Evolutionary conservation across 768 basidiomycete genomes (phyloP), one percentile per base, ranked within the genome.

Genomic region (Lactarius trivialis): DNA sequence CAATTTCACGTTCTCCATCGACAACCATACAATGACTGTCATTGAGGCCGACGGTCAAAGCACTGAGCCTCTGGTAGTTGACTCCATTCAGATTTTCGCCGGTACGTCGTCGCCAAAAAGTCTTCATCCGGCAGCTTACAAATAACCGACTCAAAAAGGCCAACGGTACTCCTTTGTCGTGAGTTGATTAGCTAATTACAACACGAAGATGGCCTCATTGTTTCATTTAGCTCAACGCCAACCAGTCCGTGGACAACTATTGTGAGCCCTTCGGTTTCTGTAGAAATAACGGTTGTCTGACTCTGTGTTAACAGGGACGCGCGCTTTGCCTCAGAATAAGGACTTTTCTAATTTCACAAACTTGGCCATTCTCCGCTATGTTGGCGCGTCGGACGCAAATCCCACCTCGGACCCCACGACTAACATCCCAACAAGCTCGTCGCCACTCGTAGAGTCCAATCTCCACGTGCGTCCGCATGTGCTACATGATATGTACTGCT

Each of bases 91-190:
- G 32, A 68, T 69, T 26, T 67, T 69, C 6, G 58, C 64, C 0
- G 63, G 63, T 64, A 39, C 19, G 57, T 11, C 12, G 21, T 39
- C 37, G 39, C 19, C 32, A 24, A 26, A 37, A 37, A 12, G 24
- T 14, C 7, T 15, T 3, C 15, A 17, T 21, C 15, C 4, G 1
- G 7, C 9, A 24, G 9, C 57, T 54, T 17, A 39, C 11, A 8
- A 26, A 12, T 34, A 9, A 4, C 14, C 24, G 2, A 52, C 14
- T 28, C 8, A 30, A 15, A 39, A 58, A 57, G 61, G 8, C n/a
- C 68, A 69, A 36, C 65, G 68, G 33, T 69, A 69, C 24, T 70
- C 68, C 43, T 67, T 58, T 37, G 60, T 65, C n/a, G 64, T 64
- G 41, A 51, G 63, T 34, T 17, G 26, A 17, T 19, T n/a, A 19